phyloP scores from a whole-genome alignment of 1,139 yeast genomes.

The Pneumocystis jirovecii region DNA sequence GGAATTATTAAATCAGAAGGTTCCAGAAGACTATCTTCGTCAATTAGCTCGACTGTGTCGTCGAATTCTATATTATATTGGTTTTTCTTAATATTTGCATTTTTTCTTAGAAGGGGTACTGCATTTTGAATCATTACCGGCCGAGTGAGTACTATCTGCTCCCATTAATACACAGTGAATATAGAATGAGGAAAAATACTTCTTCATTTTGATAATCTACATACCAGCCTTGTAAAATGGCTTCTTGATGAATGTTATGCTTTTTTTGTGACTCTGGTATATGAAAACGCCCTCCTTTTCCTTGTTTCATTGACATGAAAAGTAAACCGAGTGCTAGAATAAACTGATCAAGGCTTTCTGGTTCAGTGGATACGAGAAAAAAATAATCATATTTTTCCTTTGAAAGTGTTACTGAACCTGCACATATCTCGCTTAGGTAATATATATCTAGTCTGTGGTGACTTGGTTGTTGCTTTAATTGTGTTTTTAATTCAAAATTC shows the following conservation, averaged over 20 bases:
- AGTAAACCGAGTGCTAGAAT: neutral
- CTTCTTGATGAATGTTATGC: neutral
- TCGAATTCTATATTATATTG: neutral
- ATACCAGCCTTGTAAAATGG: neutral
- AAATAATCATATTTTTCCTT: neutral
- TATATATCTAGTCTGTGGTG: neutral
- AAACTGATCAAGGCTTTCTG: neutral
- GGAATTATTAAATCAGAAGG: neutral
- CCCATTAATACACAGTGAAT: neutral
- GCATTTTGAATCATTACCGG: neutral
- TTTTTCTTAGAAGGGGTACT: neutral
- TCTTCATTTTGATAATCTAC: neutral
- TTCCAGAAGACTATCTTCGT: neutral
- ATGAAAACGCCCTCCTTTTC: neutral
- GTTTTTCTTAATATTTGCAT: neutral
- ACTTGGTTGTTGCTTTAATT: too few species aligned
- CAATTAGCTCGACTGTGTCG: neutral
- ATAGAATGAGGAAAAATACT: neutral
- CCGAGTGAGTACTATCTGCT: neutral
- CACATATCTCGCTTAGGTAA: neutral
- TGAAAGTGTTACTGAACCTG: neutral
- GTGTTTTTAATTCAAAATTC: neutral
- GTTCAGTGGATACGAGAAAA: neutral
- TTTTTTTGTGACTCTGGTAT: neutral
- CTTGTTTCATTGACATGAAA: neutral